Evolutionary conservation across 208 protist species (phyloP).

Genomic region (Leishmania major): DNA sequence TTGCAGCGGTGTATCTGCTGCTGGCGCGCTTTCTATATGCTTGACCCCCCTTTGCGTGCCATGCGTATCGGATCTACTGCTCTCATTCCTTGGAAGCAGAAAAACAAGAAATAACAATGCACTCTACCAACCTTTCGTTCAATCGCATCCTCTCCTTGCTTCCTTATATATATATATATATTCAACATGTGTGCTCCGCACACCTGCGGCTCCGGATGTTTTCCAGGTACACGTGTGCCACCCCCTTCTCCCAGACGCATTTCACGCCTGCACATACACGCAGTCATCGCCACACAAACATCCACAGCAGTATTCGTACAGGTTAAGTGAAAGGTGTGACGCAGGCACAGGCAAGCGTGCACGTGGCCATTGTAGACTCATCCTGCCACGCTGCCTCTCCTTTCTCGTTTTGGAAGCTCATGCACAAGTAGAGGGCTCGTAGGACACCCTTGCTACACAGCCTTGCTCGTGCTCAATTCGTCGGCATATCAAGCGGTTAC

Average conservation of each 20-base stretch:
- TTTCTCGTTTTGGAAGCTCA: background rate
- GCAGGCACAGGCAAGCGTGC: background rate
- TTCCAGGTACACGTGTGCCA: background rate
- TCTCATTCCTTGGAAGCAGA: background rate
- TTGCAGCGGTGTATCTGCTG: background rate
- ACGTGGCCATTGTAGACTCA: background rate
- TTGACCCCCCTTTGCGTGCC: background rate
- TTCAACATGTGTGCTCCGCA: background rate
- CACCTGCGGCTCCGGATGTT: background rate
- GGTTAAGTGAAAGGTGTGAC: background rate
- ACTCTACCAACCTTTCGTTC: background rate
- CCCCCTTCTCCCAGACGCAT: background rate
- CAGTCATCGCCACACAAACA: background rate
- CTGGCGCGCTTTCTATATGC: background rate
- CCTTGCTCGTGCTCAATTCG: background rate
- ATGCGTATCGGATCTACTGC: background rate
- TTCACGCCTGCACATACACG: background rate
- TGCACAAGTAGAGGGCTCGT: background rate
- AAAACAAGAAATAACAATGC: background rate
- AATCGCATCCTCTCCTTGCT: background rate
- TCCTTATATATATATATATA: too few relatives aligned
- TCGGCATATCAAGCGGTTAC: background rate
- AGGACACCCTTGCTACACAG: background rate
- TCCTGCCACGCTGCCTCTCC: background rate
- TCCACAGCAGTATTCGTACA: background rate